These are phyloP conservation scores for Brassica carinata DNA, from an alignment of 345 rosid species.

Conservation along the genomic window DNA sequence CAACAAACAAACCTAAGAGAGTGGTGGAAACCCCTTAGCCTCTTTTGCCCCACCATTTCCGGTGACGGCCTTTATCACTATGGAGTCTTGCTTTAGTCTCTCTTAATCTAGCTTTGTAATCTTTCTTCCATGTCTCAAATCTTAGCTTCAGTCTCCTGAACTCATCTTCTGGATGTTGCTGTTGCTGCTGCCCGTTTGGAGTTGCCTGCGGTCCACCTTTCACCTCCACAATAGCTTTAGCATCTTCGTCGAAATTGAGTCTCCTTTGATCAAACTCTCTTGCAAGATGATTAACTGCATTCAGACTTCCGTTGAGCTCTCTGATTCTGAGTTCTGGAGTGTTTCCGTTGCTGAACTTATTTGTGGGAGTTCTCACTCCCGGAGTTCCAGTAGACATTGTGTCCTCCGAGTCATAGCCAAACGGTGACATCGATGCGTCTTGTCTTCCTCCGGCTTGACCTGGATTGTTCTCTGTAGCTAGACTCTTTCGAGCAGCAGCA, in stretches of 20 bases:
- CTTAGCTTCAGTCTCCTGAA: slow-evolving; percentile 60
- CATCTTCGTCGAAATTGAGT: slow-evolving; percentile 71
- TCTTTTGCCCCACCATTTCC: slow-evolving; percentile 92
- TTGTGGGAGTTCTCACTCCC: slow-evolving; percentile 54
- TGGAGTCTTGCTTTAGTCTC: slow-evolving; percentile 69
- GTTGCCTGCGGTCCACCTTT: slow-evolving; percentile 45
- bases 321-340: slow-evolving; percentile 50
- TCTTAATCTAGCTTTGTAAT: slow-evolving; percentile 70
- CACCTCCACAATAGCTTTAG: slow-evolving; percentile 53
- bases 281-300: slow-evolving; percentile 54
- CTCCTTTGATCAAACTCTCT: slow-evolving; percentile 79
- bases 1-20: slow-evolving; percentile 29
- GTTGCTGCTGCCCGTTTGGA: slow-evolving; percentile 35
- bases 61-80: slow-evolving; percentile 54
- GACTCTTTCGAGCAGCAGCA: slow-evolving; percentile 74
- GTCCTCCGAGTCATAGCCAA: slow-evolving; percentile 70
- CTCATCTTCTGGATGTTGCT: slow-evolving; percentile 58
- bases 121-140: slow-evolving; percentile 90
- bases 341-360: slow-evolving; percentile 41
- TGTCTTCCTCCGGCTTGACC: slow-evolving; percentile 56
- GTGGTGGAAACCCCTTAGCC: slow-evolving; percentile 13
- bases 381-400: slow-evolving; percentile 67
- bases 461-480: slow-evolving; percentile 54
- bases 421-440: slow-evolving; percentile 60
- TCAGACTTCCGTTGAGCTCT: slow-evolving; percentile 60